Evolutionary conservation across 768 basidiomycete genomes (phyloP).

Genomic region (Mycena capillaripes): DNA sequence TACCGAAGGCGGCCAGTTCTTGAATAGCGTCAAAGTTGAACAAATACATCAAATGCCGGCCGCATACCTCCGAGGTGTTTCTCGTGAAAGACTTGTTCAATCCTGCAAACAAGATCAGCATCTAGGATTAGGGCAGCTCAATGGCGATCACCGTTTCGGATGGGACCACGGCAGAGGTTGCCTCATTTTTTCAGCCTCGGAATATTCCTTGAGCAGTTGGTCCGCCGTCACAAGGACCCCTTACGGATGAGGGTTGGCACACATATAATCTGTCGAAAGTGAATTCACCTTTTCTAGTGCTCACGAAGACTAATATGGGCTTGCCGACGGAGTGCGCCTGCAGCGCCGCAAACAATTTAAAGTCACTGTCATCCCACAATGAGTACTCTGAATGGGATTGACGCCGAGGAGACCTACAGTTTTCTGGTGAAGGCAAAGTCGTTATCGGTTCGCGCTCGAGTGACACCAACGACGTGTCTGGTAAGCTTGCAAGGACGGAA

Average conservation of each 20-base stretch:
- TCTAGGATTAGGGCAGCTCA: background rate
- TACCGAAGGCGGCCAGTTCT: conserved; percentile 80
- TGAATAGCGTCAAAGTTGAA: background rate
- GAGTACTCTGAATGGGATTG: background rate
- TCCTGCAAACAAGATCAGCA: conserved; percentile 52
- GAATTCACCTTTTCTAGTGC: conserved; percentile 84
- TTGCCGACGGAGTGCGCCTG: conserved; percentile 82
- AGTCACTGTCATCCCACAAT: conserved; percentile 57
- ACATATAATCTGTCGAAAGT: background rate
- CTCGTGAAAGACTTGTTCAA: conserved; percentile 72
- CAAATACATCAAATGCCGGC: conserved; percentile 29
- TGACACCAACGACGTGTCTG: conserved; percentile 80
- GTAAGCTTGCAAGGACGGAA: conserved; percentile 89
- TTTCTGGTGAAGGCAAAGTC: conserved; percentile 82
- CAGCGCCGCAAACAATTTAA: conserved; percentile 79
- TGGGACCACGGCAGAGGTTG: conserved; percentile 77
- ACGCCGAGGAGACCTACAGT: conserved; percentile 49
- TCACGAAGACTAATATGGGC: conserved; percentile 90
- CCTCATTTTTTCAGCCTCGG: conserved; percentile 64
- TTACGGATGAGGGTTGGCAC: conserved; percentile 38
- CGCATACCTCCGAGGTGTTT: conserved; percentile 70
- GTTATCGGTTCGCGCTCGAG: conserved; percentile 73
- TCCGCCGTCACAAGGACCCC: conserved; percentile 81
- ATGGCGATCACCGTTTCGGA: conserved; percentile 61
- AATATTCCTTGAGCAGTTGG: conserved; percentile 80